These are phyloP conservation scores for Anthracocystis panici-leucophaei DNA, from an alignment of 1,284 basidiomycete genomes.

Conservation along the genomic window DNA sequence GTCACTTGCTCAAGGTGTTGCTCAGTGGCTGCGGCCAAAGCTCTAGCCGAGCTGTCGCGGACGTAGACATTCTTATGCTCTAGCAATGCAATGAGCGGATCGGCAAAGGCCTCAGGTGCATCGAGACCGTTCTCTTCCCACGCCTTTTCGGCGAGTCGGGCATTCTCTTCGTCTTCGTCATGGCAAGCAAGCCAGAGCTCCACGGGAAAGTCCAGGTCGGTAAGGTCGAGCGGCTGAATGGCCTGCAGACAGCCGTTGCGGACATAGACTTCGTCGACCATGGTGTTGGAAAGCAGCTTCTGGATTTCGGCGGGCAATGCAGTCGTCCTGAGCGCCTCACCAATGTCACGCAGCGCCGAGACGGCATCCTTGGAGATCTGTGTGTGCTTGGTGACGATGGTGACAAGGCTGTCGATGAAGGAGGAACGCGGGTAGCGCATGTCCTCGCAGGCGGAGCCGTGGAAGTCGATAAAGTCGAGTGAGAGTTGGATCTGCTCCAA, in stretches of 20 bases:
- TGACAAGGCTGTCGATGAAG: slow-evolving; percentile 79
- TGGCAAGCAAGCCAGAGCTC: slow-evolving; percentile 90
- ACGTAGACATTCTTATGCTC: slow-evolving; percentile 86
- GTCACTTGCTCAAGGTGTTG: slow-evolving; percentile 79
- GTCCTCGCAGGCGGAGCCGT: slow-evolving; percentile 82
- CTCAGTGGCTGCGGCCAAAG: slow-evolving; percentile 82
- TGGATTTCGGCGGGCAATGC: slow-evolving; percentile 66
- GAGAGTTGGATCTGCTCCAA: slow-evolving; percentile 89
- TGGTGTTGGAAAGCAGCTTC: slow-evolving; percentile 78
- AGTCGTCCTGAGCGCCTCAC: slow-evolving; percentile 78
- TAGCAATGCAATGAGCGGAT: slow-evolving; percentile 78
- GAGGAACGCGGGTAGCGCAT: slow-evolving; percentile 59
- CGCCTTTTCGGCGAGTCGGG: slow-evolving; percentile 81
- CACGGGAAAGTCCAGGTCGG: slow-evolving; percentile 91
- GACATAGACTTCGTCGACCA: slow-evolving; percentile 89
- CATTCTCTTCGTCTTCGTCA: slow-evolving; percentile 92
- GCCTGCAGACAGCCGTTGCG: slow-evolving; percentile 91
- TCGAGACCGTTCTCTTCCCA: slow-evolving; percentile 99
- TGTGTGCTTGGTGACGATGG: slow-evolving; percentile 82
- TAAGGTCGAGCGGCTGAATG: slow-evolving; percentile 92
- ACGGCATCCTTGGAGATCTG: slow-evolving; percentile 88
- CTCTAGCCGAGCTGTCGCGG: slow-evolving; percentile 78
- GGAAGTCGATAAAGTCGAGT: slow-evolving; percentile 87
- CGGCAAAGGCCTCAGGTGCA: slow-evolving; percentile 80
- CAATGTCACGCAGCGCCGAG: slow-evolving; percentile 83